Conservation (phyloP, 1,284 basidiomycete species). For the Volvariella volvacea region DNA sequence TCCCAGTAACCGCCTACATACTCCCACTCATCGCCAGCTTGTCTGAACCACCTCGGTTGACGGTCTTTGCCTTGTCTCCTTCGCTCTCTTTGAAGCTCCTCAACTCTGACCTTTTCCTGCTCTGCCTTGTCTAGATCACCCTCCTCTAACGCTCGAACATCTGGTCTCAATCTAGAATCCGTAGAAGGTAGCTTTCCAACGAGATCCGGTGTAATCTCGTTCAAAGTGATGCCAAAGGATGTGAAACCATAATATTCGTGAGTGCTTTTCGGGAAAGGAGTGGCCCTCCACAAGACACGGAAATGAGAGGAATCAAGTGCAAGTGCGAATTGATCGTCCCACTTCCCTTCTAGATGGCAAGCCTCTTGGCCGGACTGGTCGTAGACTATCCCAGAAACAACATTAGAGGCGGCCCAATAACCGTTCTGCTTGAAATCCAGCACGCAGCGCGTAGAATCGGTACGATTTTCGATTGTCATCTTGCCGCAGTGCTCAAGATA, state of each 20-base stretch:
- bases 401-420: constrained; percentile 76
- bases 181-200: constrained; percentile 69
- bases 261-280: constrained; percentile 68
- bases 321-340: constrained; percentile 73
- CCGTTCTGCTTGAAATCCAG: constrained; percentile 82
- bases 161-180: constrained; percentile 81
- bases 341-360: constrained; percentile 72
- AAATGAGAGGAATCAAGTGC: constrained; percentile 63
- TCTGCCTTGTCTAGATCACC: constrained; percentile 78
- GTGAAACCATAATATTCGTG: constrained; percentile 81
- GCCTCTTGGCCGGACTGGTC: constrained; percentile 46
- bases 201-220: constrained; percentile 73
- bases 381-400: constrained; percentile 59
- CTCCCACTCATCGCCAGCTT: constrained; percentile 65
- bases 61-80: constrained; percentile 49
- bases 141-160: constrained; percentile 82
- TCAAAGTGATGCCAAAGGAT: constrained; percentile 71
- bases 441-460: constrained; percentile 49
- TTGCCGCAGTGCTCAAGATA: constrained; percentile 81
- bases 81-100: constrained; percentile 68
- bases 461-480: constrained; percentile 64
- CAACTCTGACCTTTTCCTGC: constrained; percentile 66
- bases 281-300: constrained; percentile 69
- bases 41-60: constrained; percentile 67
- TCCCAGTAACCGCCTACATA: constrained; percentile 85